Conservation (phyloP, 2,329 filamentous ascomycete genomes). For the Falciphora oryzae region DNA sequence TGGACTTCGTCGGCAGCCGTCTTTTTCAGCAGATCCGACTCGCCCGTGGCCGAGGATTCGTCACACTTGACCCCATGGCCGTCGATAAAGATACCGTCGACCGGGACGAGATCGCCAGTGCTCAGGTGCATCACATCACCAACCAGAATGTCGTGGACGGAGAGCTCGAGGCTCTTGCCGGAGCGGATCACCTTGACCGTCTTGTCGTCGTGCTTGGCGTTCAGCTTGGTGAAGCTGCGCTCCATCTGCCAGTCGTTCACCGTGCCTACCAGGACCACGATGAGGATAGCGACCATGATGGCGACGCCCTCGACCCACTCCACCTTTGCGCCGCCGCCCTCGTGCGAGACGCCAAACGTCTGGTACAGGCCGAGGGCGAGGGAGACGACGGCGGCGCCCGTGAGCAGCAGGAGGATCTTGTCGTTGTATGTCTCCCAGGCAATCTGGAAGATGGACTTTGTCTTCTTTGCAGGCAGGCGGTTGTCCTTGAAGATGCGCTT, state of each 20-base stretch:
- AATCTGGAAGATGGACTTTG: constrained; percentile 27
- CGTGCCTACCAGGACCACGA: constrained; percentile 55
- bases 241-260: constrained; percentile 51
- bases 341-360: constrained; percentile 43
- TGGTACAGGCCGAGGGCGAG: constrained; percentile 66
- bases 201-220: constrained; percentile 49
- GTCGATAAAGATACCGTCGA: constrained; percentile 59
- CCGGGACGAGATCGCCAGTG: constrained; percentile 60
- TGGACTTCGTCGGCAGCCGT: constrained; percentile 52
- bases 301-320: constrained; percentile 74
- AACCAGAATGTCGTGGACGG: constrained; percentile 57
- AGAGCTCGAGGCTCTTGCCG: constrained; percentile 54
- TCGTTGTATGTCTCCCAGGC: constrained; percentile 70
- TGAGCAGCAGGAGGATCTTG: constrained; percentile 65
- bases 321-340: constrained; percentile 35
- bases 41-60: constrained; percentile 64
- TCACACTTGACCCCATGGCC: constrained; percentile 63
- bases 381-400: constrained; percentile 62
- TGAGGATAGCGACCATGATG: constrained; percentile 63
- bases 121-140: constrained; percentile 64
- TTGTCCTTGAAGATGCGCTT: constrained; percentile 9
- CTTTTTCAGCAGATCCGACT: constrained; percentile 65
- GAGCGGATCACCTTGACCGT: constrained; percentile 60
- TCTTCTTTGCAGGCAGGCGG: constrained; percentile 8
- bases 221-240: constrained; percentile 8